Conservation (phyloP, 2,329 filamentous ascomycete species). For the Delphinella strobiligena region DNA sequence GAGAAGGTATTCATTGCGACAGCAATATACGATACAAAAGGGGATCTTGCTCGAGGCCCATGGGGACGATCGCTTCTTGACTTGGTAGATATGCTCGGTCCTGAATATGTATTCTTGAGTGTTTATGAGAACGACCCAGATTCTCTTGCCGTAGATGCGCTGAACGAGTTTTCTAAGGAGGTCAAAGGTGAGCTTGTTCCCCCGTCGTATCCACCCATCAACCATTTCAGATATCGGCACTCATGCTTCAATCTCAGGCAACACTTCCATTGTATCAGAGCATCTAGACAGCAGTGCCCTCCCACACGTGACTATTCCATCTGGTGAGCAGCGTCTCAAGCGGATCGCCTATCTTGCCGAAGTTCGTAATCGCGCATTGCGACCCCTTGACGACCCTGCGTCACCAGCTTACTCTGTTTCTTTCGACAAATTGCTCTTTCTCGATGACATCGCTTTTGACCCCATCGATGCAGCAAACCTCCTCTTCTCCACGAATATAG, state of each 20-base stretch:
- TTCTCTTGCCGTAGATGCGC: not conserved
- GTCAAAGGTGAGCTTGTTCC: constrained; percentile 34
- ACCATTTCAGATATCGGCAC: too few species aligned
- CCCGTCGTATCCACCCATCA: too few species aligned
- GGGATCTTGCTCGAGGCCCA: constrained; percentile 46
- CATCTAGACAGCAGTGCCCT: constrained; percentile 46
- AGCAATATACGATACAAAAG: constrained; percentile 54
- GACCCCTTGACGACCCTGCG: constrained; percentile 45
- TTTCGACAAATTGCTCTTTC: constrained; percentile 46
- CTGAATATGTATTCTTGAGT: constrained; percentile 57
- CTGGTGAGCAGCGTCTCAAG: constrained; percentile 52
- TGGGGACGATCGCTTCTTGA: constrained; percentile 53
- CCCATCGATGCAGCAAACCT: constrained; percentile 47
- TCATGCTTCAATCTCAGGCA: constrained; percentile 20
- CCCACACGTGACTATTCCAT: constrained; percentile 48
- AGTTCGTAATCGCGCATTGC: constrained; percentile 57
- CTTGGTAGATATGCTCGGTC: constrained; percentile 53
- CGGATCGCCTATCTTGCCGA: constrained; percentile 63
- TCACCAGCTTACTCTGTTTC: constrained; percentile 24
- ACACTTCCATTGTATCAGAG: constrained; percentile 44
- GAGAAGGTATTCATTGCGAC: constrained; percentile 65
- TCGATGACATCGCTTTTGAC: constrained; percentile 57
- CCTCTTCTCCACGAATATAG: constrained; percentile 50
- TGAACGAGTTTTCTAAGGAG: constrained; percentile 35
- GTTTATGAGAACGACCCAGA: constrained; percentile 51